A percentile compares a stretch with the other conserved stretches of the same genome.
Evolutionary conservation across 164 flowering plant genomes (phyloP).

Genomic region (Annona squamosa): DNA sequence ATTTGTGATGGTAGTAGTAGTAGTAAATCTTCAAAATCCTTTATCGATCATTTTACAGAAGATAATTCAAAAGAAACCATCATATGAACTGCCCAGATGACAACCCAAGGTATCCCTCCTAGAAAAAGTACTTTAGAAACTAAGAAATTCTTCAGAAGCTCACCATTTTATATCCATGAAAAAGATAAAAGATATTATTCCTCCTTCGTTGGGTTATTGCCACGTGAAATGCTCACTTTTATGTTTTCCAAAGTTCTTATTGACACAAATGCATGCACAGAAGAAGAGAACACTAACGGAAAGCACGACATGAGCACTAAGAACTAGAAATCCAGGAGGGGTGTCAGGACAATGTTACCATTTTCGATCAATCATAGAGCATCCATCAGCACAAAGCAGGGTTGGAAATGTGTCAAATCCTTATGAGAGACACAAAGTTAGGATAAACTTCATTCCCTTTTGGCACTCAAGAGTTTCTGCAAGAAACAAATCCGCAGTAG

Average conservation of each 20-base stretch:
- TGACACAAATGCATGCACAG: neutral
- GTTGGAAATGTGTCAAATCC: constrained; percentile 93
- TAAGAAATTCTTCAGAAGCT: too few relatives aligned
- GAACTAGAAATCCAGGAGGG: neutral
- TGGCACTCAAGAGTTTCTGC: constrained; percentile 73
- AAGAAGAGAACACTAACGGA: neutral
- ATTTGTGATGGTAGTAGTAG: too few relatives aligned
- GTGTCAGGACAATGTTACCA: constrained; percentile 38
- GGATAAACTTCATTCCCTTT: constrained; percentile 69
- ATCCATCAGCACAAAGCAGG: constrained; percentile 81
- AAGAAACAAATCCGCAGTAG: constrained; percentile 61
- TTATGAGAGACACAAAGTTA: constrained; percentile 72
- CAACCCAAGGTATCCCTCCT: too few relatives aligned
- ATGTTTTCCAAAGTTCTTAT: neutral
- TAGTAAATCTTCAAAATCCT: too few relatives aligned
- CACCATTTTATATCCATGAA: too few relatives aligned
- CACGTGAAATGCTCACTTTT: too few relatives aligned
- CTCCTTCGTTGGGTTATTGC: too few relatives aligned
- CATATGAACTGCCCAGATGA: too few relatives aligned
- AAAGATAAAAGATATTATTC: too few relatives aligned
- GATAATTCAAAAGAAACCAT: too few relatives aligned
- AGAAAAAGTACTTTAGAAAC: too few relatives aligned
- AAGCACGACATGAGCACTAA: neutral
- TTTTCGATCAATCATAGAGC: constrained; percentile 87
- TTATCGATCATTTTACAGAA: too few relatives aligned